Conservation (phyloP, 805 yeast species). For the Ogataea wickerhamii region DNA sequence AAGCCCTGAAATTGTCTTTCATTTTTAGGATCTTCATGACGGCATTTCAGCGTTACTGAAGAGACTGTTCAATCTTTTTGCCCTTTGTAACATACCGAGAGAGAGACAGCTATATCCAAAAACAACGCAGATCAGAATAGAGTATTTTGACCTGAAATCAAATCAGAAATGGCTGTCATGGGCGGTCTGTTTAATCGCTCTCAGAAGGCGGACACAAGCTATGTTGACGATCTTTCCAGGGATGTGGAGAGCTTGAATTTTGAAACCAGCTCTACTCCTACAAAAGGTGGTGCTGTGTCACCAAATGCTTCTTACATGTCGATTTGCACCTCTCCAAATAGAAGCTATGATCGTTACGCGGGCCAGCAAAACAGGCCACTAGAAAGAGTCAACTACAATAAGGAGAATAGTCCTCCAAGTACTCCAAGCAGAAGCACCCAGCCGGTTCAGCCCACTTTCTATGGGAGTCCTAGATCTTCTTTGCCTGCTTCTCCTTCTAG, state of each 20-base stretch:
- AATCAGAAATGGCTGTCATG: conserved; percentile 25
- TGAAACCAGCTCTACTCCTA: conserved; percentile 27
- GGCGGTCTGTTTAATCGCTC: conserved; percentile 30
- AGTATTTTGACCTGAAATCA: too few species aligned
- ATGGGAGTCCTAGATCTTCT: conserved; percentile 23
- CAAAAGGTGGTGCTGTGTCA: conserved; percentile 16
- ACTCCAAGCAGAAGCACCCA: conserved; percentile 24
- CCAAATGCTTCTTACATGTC: conserved; percentile 28
- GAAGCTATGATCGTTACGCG: conserved; percentile 25
- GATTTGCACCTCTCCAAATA: conserved; percentile 29
- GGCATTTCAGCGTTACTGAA: too few species aligned
- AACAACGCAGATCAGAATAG: too few species aligned
- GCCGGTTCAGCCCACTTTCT: conserved; percentile 18
- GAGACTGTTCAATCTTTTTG: too few species aligned
- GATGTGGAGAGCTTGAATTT: conserved; percentile 34
- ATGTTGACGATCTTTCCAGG: conserved; percentile 32
- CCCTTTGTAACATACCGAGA: too few species aligned
- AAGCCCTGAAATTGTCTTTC: too few species aligned
- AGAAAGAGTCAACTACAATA: conserved; percentile 37
- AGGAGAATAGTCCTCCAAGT: conserved; percentile 39
- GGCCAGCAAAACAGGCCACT: conserved; percentile 21
- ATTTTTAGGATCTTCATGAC: too few species aligned
- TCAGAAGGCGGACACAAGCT: conserved; percentile 25
- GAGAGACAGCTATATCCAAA: too few species aligned
- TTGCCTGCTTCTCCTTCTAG: conserved; percentile 23